Evolutionary conservation across 2,329 filamentous ascomycete species (phyloP), one percentile per base, ranked within the genome.

Genomic region (Diaporthe amygdali): DNA sequence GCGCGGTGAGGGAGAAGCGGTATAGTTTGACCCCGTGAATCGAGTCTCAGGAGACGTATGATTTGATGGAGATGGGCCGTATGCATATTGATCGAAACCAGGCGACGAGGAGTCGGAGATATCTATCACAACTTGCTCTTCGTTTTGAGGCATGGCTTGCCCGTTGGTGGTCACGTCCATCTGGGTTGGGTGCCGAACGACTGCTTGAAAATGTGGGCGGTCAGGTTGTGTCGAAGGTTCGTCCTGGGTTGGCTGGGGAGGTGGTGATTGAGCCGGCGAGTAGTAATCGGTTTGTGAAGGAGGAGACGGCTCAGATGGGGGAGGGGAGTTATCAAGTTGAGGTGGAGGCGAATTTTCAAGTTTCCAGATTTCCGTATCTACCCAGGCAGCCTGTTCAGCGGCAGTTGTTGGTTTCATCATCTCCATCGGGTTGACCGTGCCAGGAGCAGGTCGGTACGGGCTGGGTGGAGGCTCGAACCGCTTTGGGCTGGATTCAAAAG

Each of bases 351-450:
- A 76, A 64, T 78, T 79, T 63, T 80, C 77, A 27, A 81, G 77
- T 61, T 78, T 77, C 69, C 79, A 77, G 10, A 83, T 77, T 66
- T 82, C 79, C 47, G 81, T 80, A 32, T 81, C 75, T 22, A 80
- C 74, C 72, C 76, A 77, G 70, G 77, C 79, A 32, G 76, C 77
- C 34, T 76, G 79, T 72, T 83, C 82, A 34, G 78, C 76, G 10
- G 76, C 74, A 47, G 80, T 83, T 15, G 79, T 81, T 0, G 82
- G 81, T 6, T 82, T 84, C 86, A 87, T 88, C 37, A 88, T 84
- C 61, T 87, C 85, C 83, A 87, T 87, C 0, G 86, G 86, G 49
- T 88, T 88, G 12, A 86, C 85, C 5, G 86, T 88, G 41, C 84
- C 85, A 3, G 83, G 82, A 2, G 82, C 80, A 44, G 84, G 79